Percentiles rank a stretch among this genome's conserved stretches.
Conservation (phyloP, 768 basidiomycete species). For the Mrakia hoshinonis region DNA sequence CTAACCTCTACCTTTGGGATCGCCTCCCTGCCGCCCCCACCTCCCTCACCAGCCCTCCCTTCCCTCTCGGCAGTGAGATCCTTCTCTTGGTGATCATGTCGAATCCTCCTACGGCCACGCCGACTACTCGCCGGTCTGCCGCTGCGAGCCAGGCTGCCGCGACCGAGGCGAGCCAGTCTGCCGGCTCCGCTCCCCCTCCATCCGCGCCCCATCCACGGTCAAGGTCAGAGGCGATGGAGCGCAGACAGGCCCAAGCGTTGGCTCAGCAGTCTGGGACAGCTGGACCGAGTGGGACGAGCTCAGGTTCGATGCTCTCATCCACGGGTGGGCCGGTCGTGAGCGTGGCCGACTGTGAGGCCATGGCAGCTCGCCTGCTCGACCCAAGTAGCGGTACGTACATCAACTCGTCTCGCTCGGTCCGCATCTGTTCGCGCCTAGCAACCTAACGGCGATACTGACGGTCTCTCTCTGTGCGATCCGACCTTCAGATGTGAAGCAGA, state of each 20-base stretch:
- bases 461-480: background rate
- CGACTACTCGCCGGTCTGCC: background rate
- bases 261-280: slow-evolving; percentile 7
- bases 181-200: background rate
- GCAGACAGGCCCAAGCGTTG: background rate
- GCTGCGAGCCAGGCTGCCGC: background rate
- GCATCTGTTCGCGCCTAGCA: background rate
- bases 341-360: slow-evolving; percentile 37
- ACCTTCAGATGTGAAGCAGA: background rate
- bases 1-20: background rate
- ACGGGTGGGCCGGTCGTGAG: slow-evolving; percentile 2
- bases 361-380: slow-evolving; percentile 37
- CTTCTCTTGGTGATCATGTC: background rate
- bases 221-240: background rate
- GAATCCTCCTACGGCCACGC: background rate
- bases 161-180: background rate
- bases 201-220: slow-evolving; percentile 8
- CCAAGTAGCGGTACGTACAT: slow-evolving; percentile 32
- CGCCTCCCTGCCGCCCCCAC: background rate
- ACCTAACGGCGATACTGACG: background rate
- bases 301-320: background rate
- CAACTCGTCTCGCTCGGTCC: background rate
- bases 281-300: background rate
- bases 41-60: background rate
- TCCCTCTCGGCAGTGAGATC: background rate